Conservation (phyloP, 2,329 filamentous ascomycete species). For the Hawksworthiomyces lignivorus region DNA sequence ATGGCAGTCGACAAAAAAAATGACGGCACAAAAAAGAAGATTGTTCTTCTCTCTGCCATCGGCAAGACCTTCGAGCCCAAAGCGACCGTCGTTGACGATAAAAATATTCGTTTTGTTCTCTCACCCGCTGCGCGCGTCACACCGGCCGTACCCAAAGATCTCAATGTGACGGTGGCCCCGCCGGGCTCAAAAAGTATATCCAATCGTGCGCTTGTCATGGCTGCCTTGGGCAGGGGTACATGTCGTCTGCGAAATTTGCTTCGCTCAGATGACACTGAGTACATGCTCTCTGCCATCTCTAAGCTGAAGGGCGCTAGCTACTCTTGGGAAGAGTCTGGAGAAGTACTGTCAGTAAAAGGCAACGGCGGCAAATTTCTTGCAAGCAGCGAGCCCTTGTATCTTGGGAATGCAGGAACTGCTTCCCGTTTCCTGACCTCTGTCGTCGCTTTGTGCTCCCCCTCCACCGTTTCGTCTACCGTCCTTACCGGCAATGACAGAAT, state of each 20-base stretch:
- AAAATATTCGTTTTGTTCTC: conserved; percentile 72
- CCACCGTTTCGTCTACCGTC: conserved; percentile 59
- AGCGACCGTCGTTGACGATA: conserved; percentile 83
- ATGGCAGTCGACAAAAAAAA: conserved; percentile 99
- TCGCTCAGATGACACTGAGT: conserved; percentile 94
- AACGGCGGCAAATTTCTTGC: conserved; percentile 82
- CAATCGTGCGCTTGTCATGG: conserved; percentile 88
- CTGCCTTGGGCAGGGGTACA: conserved; percentile 76
- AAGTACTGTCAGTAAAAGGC: conserved; percentile 79
- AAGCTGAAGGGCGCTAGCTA: conserved; percentile 81
- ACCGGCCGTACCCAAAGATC: conserved; percentile 58
- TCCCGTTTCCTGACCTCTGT: conserved; percentile 93
- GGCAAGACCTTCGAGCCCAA: conserved; percentile 80
- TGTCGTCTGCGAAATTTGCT: conserved; percentile 88
- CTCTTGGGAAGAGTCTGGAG: conserved; percentile 90
- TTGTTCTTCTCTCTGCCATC: conserved; percentile 85
- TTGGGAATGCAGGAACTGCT: conserved; percentile 94
- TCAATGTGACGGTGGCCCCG: conserved; percentile 67
- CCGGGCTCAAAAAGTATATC: conserved; percentile 98
- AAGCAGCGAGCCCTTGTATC: conserved; percentile 69
- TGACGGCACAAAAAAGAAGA: conserved; percentile 88
- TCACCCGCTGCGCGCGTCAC: conserved; percentile 69
- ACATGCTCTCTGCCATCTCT: conserved; percentile 88
- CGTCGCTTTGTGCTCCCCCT: conserved; percentile 69
- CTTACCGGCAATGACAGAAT: conserved; percentile 92